These are phyloP conservation scores for Orobanche coerulescens DNA, from an alignment of 257 asterid genomes.

Conservation along the genomic window DNA sequence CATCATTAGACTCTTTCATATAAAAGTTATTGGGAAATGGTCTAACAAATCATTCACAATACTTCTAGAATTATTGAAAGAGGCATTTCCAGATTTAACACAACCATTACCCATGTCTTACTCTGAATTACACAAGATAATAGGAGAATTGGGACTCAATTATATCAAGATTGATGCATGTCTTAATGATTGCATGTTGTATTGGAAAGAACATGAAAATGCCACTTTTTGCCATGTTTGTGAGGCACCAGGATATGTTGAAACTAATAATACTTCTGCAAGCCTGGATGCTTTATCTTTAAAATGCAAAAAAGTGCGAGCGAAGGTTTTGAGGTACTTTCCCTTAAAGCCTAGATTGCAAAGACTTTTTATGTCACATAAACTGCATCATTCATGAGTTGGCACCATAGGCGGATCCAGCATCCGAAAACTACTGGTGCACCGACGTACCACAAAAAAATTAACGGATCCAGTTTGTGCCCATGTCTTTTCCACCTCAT, in stretches of 20 bases:
- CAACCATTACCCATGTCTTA: slow-evolving; percentile 2
- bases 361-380: slow-evolving; percentile 1
- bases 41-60: slow-evolving; percentile 16
- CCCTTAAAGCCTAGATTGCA: background rate
- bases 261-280: background rate
- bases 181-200: no score
- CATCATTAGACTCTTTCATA: background rate
- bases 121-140: slow-evolving; percentile 1
- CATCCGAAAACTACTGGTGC: no score
- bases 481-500: no score
- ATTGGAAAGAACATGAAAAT: slow-evolving; percentile 6
- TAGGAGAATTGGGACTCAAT: slow-evolving; percentile 10
- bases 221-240: background rate
- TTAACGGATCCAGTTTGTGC: no score
- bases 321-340: slow-evolving; percentile 12
- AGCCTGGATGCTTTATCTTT: background rate
- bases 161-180: background rate
- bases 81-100: slow-evolving; percentile 3
- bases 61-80: slow-evolving; percentile 17
- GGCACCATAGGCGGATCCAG: no score
- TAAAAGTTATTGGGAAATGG: slow-evolving; percentile 19
- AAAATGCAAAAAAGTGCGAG: background rate
- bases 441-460: no score
- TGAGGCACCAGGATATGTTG: background rate
- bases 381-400: slow-evolving; percentile 1